Percentiles rank a stretch among this genome's conserved stretches.
phyloP scores from a whole-genome alignment of 495 filamentous ascomycete species.

The Daldinia vernicosa region DNA sequence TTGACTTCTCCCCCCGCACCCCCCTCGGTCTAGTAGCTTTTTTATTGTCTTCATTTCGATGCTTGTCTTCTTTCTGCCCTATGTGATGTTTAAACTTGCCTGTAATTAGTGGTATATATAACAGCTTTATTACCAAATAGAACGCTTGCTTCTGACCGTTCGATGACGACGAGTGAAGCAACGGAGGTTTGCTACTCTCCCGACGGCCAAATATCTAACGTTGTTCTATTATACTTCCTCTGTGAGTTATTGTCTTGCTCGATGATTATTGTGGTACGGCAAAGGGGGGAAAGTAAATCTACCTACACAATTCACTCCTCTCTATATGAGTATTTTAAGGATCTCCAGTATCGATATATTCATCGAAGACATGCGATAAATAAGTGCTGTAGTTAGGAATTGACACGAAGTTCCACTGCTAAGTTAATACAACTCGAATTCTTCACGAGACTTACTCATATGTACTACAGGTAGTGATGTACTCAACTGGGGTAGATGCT shows the following conservation, averaged over 20 bases:
- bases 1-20: background rate
- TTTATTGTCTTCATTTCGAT: slow-evolving; percentile 21
- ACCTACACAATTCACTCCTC: background rate
- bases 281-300: background rate
- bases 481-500: background rate
- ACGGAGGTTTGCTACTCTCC: background rate
- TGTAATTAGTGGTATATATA: background rate
- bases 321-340: background rate
- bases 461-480: background rate
- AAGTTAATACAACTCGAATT: background rate
- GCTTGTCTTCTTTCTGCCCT: background rate
- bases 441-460: background rate
- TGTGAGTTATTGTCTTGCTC: background rate
- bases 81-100: background rate
- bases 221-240: background rate
- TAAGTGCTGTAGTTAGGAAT: background rate
- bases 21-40: background rate
- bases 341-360: background rate
- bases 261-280: background rate
- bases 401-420: no score
- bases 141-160: background rate
- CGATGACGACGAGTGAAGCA: background rate
- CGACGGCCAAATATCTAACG: background rate
- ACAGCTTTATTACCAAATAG: background rate
- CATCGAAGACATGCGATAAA: background rate